phyloP scores from a whole-genome alignment of 495 filamentous ascomycete species.

The Aspergillus carlsbadensis region DNA sequence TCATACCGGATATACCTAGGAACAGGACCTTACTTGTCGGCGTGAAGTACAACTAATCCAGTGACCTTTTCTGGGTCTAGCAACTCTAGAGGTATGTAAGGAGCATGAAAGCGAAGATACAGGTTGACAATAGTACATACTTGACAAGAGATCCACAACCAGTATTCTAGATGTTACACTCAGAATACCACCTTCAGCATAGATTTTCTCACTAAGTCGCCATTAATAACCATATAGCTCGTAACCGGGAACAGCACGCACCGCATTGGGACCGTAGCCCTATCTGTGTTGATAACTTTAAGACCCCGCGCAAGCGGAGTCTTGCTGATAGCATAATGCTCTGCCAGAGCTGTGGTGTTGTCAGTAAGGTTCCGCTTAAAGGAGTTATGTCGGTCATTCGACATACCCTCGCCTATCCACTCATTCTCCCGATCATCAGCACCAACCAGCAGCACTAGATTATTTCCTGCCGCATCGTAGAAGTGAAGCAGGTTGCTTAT shows the following conservation, averaged over 20 bases:
- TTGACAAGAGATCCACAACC: slow-evolving; percentile 86
- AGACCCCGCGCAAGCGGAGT: slow-evolving; percentile 76
- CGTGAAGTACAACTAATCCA: slow-evolving; percentile 84
- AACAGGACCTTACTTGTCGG: slow-evolving; percentile 59
- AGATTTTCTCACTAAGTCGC: slow-evolving; percentile 74
- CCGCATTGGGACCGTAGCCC: slow-evolving; percentile 76
- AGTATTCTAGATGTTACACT: slow-evolving; percentile 96
- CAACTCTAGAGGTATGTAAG: slow-evolving; percentile 45
- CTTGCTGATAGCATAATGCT: slow-evolving; percentile 85
- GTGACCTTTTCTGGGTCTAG: slow-evolving; percentile 83
- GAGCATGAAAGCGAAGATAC: slow-evolving; percentile 10
- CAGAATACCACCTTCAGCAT: slow-evolving; percentile 84
- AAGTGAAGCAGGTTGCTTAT: slow-evolving; percentile 93
- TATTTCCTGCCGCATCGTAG: slow-evolving; percentile 94
- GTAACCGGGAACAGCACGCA: slow-evolving; percentile 21
- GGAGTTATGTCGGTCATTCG: neutral
- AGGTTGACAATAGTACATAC: slow-evolving; percentile 29
- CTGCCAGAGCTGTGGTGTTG: slow-evolving; percentile 64
- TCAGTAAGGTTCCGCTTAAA: slow-evolving; percentile 3
- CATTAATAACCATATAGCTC: slow-evolving; percentile 21
- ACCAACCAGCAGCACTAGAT: slow-evolving; percentile 84
- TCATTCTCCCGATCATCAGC: slow-evolving; percentile 92
- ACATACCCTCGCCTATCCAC: slow-evolving; percentile 78
- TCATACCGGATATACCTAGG: neutral
- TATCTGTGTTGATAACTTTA: slow-evolving; percentile 91